Base-by-base conservation (phyloP, 345 rosid species). In the Eutrema yunnanense region DNA sequence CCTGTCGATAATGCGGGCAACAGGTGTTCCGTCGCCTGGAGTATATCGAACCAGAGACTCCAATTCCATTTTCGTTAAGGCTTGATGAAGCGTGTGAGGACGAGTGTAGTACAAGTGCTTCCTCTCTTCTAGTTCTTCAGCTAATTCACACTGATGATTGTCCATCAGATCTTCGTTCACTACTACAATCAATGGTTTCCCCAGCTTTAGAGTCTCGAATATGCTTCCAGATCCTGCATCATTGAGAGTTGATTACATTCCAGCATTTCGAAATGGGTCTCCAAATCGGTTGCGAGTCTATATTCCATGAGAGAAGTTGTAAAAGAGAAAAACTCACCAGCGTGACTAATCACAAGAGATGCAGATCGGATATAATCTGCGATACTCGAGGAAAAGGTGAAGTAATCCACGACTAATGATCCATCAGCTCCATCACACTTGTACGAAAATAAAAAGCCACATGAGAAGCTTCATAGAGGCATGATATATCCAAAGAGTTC, bases 161-260 rank as follows among this genome's bases (percentile, higher is more conserved):
- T 92, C 98, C 97, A 95, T 95, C 52, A 95, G 71, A 78, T 90
- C 94, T 83, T 95, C 97, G 54, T 95, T 95, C 37, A 92, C 97
- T 49, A 90, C 99, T 34, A 95, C 98, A 36, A 95, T 86, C 70
- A 92, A 80, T 46, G 97, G 97, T 37, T 90, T 92, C 43, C 89
- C 81, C 4, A 84, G 88, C 62, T 73, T 83, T 57, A 95, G 47
- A 6, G 94, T 88, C 90, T 92, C 99, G 44, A 92, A 95, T 78
- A 92, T 88, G 82, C 99, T 95, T 66, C 99, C 98, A 9, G 97
- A 95, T 37, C 98, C 96, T 90, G 83, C 80, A 78, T 2, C 34
- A 48, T 32, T 6, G 7, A 27, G 49, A 51, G 47, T 7, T 6
- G 6, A 50, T 32, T 3, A 64, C 9, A 37, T 6, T 9, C 8